Percentiles rank a stretch among this genome's conserved stretches.
These are phyloP conservation scores for Geranomyces variabilis DNA, from an alignment of 192 early-diverging fungal genomes.

Conservation along the genomic window DNA sequence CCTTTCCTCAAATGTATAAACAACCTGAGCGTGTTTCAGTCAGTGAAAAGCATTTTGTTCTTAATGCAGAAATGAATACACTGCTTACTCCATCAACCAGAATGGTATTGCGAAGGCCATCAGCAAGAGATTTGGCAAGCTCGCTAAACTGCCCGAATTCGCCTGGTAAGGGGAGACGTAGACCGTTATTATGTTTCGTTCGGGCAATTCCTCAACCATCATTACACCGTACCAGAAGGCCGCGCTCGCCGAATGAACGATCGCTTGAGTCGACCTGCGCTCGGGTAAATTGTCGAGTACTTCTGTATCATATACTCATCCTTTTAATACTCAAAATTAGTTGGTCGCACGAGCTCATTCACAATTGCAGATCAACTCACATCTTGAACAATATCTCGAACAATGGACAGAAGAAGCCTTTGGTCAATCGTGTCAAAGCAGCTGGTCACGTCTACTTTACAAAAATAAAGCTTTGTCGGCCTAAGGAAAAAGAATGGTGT, in stretches of 20 bases:
- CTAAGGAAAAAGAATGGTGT: conserved; percentile 6
- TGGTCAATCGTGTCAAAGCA: conserved; percentile 88
- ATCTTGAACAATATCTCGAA: conserved; percentile 55
- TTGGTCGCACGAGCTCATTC: not conserved
- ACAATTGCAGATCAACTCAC: conserved; percentile 34
- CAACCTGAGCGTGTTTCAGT: conserved; percentile 44
- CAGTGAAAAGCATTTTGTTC: too few species aligned
- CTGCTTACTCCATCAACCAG: conserved; percentile 67
- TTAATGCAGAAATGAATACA: too few species aligned
- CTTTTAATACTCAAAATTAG: conserved; percentile 28
- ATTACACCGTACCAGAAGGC: conserved; percentile 33
- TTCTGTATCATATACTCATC: conserved; percentile 74
- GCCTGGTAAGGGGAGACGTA: conserved; percentile 30
- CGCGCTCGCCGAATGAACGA: conserved; percentile 39
- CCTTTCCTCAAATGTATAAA: conserved; percentile 56
- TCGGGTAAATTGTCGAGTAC: conserved; percentile 55
- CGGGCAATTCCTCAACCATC: too few species aligned
- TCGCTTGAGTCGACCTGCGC: conserved; percentile 38
- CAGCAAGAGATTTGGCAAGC: conserved; percentile 51
- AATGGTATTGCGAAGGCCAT: conserved; percentile 57
- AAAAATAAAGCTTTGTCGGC: conserved; percentile 65
- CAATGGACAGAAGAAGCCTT: conserved; percentile 59
- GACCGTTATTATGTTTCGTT: too few species aligned
- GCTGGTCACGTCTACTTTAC: conserved; percentile 78
- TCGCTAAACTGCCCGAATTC: conserved; percentile 49